These are phyloP conservation scores for Calonectria ilicicola DNA, from an alignment of 2,329 filamentous ascomycete species.

Conservation along the genomic window DNA sequence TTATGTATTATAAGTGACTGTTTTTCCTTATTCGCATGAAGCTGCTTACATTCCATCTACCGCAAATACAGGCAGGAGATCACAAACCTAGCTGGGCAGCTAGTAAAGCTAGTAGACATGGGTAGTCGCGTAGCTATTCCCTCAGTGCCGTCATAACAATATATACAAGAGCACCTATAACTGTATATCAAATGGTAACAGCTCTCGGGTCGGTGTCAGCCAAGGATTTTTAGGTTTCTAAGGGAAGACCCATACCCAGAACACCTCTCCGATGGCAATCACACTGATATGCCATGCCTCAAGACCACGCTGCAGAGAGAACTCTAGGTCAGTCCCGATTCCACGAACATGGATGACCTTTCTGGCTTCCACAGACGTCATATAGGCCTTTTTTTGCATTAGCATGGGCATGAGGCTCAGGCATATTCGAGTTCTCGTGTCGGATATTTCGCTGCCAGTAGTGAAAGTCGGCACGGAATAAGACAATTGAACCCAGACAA, in stretches of 20 bases:
- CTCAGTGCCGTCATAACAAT: constrained; percentile 85
- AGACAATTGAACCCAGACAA: background rate
- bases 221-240: constrained; percentile 71
- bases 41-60: constrained; percentile 73
- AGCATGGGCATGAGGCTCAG: background rate
- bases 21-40: constrained; percentile 39
- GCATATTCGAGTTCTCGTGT: background rate
- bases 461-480: background rate
- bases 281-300: constrained; percentile 67
- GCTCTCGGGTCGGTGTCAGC: constrained; percentile 70
- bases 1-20: background rate
- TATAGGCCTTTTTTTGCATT: background rate
- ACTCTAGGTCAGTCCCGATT: constrained; percentile 61
- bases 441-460: background rate
- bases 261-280: constrained; percentile 80
- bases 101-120: constrained; percentile 81
- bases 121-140: constrained; percentile 90
- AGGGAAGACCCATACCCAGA: constrained; percentile 79
- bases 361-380: background rate
- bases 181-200: constrained; percentile 77
- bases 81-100: constrained; percentile 82
- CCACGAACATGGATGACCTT: constrained; percentile 39
- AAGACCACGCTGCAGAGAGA: constrained; percentile 62
- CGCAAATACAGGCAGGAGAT: constrained; percentile 84
- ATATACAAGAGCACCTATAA: constrained; percentile 80